phyloP scores from a whole-genome alignment of 257 asterid genomes.

The Sherardia arvensis region DNA sequence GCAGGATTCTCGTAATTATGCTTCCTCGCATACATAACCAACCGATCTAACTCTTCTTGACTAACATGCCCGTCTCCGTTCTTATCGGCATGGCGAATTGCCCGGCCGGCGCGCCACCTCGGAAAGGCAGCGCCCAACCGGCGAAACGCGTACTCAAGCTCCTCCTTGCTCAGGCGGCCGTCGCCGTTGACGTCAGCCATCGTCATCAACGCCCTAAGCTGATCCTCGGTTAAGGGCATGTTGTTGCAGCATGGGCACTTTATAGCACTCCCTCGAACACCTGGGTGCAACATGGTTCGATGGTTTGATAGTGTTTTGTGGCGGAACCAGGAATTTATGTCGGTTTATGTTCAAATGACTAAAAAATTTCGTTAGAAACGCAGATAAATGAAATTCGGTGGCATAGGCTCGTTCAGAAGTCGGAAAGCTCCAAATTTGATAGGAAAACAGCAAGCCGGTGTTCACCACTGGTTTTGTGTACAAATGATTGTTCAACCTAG shows the following conservation, averaged over 20 bases:
- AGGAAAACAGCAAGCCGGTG: too few species aligned
- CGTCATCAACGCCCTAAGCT: not conserved
- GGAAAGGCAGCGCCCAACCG: not conserved
- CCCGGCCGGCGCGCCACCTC: not conserved
- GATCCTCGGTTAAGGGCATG: not conserved
- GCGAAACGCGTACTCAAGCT: not conserved
- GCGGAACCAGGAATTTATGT: too few species aligned
- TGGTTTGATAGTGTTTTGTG: not conserved
- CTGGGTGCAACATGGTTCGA: not conserved
- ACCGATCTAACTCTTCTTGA: not conserved
- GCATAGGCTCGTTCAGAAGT: too few species aligned
- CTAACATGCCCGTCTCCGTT: constrained; percentile 4
- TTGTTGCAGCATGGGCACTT: constrained; percentile 3
- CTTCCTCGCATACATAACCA: not conserved
- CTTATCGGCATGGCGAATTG: not conserved
- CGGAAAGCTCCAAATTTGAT: too few species aligned
- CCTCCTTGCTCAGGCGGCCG: constrained; percentile 8
- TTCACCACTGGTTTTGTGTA: too few species aligned
- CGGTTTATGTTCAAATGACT: too few species aligned
- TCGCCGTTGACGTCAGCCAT: not conserved
- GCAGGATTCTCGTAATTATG: not conserved
- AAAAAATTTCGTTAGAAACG: too few species aligned
- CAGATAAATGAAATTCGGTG: too few species aligned
- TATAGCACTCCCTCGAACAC: not conserved
- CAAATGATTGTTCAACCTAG: not conserved